Evolutionary conservation across 257 asterid species (phyloP).

Genomic region (Fraxinus anomala): DNA sequence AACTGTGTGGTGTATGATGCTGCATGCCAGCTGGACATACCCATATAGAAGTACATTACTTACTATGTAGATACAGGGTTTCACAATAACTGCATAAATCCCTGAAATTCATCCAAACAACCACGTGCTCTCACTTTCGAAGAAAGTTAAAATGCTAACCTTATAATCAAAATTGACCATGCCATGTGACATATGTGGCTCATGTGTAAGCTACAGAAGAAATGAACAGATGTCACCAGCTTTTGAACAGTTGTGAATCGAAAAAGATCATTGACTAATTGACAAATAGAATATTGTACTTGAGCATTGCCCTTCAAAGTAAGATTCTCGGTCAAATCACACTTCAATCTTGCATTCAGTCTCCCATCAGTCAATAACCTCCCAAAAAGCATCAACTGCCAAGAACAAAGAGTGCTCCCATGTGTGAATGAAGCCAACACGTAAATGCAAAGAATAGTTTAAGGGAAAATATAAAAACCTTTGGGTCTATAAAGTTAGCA

Average conservation of each 20-base stretch:
- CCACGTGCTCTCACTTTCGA: background rate
- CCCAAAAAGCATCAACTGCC: constrained; percentile 92
- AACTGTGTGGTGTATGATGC: background rate
- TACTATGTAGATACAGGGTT: background rate
- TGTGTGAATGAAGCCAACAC: constrained; percentile 23
- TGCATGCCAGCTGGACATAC: constrained; percentile 8
- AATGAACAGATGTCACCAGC: constrained; percentile 19
- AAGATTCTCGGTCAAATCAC: constrained; percentile 87
- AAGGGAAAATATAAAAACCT: constrained; percentile 39
- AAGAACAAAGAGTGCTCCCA: constrained; percentile 31
- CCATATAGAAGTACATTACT: constrained; percentile 15
- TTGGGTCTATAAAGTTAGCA: constrained; percentile 87
- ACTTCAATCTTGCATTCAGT: constrained; percentile 86
- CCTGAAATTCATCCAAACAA: constrained; percentile 15
- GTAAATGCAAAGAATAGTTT: constrained; percentile 11
- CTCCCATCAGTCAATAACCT: constrained; percentile 92
- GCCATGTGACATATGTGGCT: constrained; percentile 95
- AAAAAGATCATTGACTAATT: constrained; percentile 13
- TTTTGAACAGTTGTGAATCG: background rate
- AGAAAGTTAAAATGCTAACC: constrained; percentile 43
- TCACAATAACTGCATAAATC: background rate
- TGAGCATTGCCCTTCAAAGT: constrained; percentile 85
- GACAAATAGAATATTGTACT: constrained; percentile 45
- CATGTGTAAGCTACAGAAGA: constrained; percentile 75
- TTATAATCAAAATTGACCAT: constrained; percentile 92